phyloP scores from a whole-genome alignment of 1,284 basidiomycete genomes.

The Agroathelia rolfsii region DNA sequence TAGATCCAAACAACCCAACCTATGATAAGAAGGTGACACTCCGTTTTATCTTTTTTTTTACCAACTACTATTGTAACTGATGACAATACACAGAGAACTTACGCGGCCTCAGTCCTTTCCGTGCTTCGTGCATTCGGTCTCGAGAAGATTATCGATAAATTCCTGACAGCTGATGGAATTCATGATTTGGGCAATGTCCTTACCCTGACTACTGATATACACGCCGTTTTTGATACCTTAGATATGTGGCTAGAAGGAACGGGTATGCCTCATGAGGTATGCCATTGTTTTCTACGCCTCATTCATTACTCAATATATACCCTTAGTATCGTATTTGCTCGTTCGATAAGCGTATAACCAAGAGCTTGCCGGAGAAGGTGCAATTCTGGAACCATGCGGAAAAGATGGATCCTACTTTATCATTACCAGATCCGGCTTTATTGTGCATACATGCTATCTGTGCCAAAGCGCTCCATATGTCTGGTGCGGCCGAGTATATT shows the following conservation, averaged over 20 bases:
- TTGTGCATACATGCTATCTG: slow-evolving; percentile 21
- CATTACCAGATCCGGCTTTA: slow-evolving; percentile 8
- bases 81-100: slow-evolving; percentile 5
- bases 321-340: background rate
- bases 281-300: slow-evolving; percentile 1
- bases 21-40: slow-evolving; percentile 3
- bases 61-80: background rate
- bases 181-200: slow-evolving; percentile 23
- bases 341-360: background rate
- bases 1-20: background rate
- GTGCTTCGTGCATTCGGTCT: slow-evolving; percentile 13
- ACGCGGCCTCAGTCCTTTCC: slow-evolving; percentile 11
- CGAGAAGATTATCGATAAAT: slow-evolving; percentile 8
- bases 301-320: background rate
- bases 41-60: slow-evolving; percentile 1
- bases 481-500: slow-evolving; percentile 21
- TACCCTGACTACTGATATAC: slow-evolving; percentile 16
- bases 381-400: too few species aligned
- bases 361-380: too few species aligned
- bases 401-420: too few species aligned
- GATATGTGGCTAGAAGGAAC: slow-evolving; percentile 20
- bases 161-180: slow-evolving; percentile 17
- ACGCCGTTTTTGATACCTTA: slow-evolving; percentile 17
- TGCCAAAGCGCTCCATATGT: slow-evolving; percentile 21
- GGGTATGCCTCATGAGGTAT: slow-evolving; percentile 10